A percentile compares a stretch with the other conserved stretches of the same genome.
Conservation (phyloP, 768 basidiomycete species). For the Phanerodontia chrysosporium region DNA sequence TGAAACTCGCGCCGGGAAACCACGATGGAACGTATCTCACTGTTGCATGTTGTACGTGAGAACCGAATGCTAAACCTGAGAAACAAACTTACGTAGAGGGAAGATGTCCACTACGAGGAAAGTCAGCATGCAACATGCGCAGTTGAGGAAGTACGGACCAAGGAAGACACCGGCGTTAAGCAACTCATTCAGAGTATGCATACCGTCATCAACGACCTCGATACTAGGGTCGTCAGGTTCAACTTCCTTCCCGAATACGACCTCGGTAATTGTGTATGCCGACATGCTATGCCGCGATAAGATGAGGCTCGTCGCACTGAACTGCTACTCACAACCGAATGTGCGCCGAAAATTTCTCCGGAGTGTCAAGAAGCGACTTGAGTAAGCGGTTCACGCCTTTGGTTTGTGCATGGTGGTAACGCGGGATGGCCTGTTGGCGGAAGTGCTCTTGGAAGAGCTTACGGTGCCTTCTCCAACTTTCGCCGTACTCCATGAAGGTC, state of each 20-base stretch:
- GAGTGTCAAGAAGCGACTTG: slow-evolving; percentile 28
- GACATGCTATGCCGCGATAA: slow-evolving; percentile 16
- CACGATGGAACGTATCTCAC: slow-evolving; percentile 18
- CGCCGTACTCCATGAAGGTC: slow-evolving; percentile 36
- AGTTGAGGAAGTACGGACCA: neutral
- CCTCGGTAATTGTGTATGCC: slow-evolving; percentile 22
- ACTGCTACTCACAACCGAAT: slow-evolving; percentile 33
- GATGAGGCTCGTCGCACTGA: neutral
- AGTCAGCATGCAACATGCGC: neutral
- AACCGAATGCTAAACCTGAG: too few species aligned
- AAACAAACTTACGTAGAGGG: neutral
- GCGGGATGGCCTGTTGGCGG: slow-evolving; percentile 26
- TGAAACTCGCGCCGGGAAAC: slow-evolving; percentile 24
- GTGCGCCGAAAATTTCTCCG: slow-evolving; percentile 31
- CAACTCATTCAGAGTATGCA: slow-evolving; percentile 18
- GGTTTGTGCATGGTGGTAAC: slow-evolving; percentile 24
- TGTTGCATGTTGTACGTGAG: neutral
- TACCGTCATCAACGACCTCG: slow-evolving; percentile 32
- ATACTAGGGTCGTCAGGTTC: slow-evolving; percentile 39
- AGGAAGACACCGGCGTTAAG: neutral
- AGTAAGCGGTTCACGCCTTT: slow-evolving; percentile 17
- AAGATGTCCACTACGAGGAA: neutral
- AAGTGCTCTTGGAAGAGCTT: slow-evolving; percentile 39
- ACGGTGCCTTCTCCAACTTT: slow-evolving; percentile 37
- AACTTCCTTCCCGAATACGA: slow-evolving; percentile 42